Evolutionary conservation across 129 eudicot species (phyloP), one percentile per base, ranked within the genome.

Genomic region (Mikania micrantha): DNA sequence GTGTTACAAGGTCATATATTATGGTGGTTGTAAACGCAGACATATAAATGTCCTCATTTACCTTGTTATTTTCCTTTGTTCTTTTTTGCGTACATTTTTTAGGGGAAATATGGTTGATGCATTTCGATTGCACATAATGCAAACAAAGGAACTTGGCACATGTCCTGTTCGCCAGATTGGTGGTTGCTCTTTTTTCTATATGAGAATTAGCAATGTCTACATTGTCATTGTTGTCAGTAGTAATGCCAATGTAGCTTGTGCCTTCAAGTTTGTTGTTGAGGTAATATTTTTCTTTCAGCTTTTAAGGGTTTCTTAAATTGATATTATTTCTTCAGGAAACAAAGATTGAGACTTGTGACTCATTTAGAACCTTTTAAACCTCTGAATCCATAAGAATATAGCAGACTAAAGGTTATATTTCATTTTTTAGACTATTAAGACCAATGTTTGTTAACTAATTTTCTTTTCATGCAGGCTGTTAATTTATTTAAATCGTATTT

Each of bases 91-190:
- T 76, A 52, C 47, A 65, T 52, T 27, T 54, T 74, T 12, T 74
- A 93, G 98, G 86, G 98, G 96, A 35, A 93, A 93, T 69, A 93
- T 93, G 98, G 98, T 88, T 69, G 98, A 93, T 79, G 98, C 98
- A 64, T 93, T 93, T 64, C 88, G 98, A 41, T 69, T 78, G 79
- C 98, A 93, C 82, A 88, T 93, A 48, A 93, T 93, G 98, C 98
- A 93, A 83, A 88, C 98, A 40, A 93, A 93, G 76, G 98, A 93
- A 81, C 96, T 88, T 20, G 98, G 98, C 20, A 88, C 96, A 38
- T 93, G 98, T 74, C 95, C 98, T 42, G 98, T 93, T 41, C 77
- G 98, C 64, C 98, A 93, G 76, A 93, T 93, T 71, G 98, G 96
- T 28, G 98, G 98, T 38, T 88, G 98, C 77, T 88, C 98, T 68